Percentiles rank a stretch among this genome's conserved stretches.
Conservation (phyloP, 345 rosid genomes). For the Aurinia saxatilis region DNA sequence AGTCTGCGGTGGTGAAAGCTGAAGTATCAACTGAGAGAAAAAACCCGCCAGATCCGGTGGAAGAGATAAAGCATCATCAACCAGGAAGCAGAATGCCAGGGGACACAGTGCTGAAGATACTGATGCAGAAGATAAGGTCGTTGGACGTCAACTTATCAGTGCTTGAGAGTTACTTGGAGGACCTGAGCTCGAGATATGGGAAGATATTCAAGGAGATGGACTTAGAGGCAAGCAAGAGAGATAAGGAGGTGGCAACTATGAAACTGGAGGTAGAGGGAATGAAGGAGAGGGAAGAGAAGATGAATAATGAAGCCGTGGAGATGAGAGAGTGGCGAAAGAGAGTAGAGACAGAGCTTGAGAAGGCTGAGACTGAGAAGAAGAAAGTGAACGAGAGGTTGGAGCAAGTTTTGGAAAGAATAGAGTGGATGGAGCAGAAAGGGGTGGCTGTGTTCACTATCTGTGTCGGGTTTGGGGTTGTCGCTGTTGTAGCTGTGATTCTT, state of each 20-base stretch:
- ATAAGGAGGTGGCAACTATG: conserved; percentile 37
- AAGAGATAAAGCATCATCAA: conserved; percentile 61
- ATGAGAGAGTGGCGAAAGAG: conserved; percentile 59
- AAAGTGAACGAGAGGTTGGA: conserved; percentile 32
- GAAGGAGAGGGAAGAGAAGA: conserved; percentile 35
- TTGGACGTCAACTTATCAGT: conserved; percentile 75
- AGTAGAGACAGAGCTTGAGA: conserved; percentile 37
- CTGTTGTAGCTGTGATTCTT: conserved; percentile 24
- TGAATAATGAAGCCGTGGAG: conserved; percentile 53
- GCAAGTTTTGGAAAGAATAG: conserved; percentile 42
- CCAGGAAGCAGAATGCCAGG: conserved; percentile 88
- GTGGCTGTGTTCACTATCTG: conserved; percentile 51
- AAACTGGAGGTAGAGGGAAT: conserved; percentile 44
- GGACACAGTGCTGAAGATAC: conserved; percentile 75
- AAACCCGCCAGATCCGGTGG: conserved; percentile 39
- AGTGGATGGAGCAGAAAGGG: conserved; percentile 69
- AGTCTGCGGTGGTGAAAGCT: conserved; percentile 25
- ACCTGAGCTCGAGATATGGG: conserved; percentile 59
- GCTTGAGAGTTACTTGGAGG: conserved; percentile 83
- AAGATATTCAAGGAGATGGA: conserved; percentile 67
- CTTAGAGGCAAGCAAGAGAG: conserved; percentile 45
- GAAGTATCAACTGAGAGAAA: conserved; percentile 19
- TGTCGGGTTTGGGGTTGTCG: conserved; percentile 46
- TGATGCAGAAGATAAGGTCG: conserved; percentile 88
- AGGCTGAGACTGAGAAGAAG: conserved; percentile 26